Evolutionary conservation across 2,329 filamentous ascomycete genomes (phyloP).

Genomic region (Pseudogymnoascus sp.): DNA sequence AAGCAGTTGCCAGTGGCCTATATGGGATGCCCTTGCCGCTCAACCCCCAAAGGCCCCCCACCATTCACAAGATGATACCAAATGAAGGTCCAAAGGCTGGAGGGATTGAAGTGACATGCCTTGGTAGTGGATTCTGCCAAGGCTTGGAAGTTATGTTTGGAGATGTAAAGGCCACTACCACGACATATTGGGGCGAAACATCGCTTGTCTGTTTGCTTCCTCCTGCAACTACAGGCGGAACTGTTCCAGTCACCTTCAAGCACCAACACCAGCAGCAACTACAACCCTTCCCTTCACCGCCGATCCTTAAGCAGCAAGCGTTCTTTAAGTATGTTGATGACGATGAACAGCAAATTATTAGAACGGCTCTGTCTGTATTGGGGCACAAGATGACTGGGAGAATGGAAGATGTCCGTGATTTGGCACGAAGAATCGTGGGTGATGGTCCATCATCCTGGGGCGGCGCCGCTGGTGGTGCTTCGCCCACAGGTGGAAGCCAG

Average conservation of each 20-base stretch:
- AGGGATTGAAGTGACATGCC: slow-evolving; percentile 77
- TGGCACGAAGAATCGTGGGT: slow-evolving; percentile 53
- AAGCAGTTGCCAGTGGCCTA: slow-evolving; percentile 40
- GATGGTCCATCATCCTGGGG: slow-evolving; percentile 42
- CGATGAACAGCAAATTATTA: slow-evolving; percentile 59
- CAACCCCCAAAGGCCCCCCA: slow-evolving; percentile 46
- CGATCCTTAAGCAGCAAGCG: slow-evolving; percentile 40
- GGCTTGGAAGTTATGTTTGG: slow-evolving; percentile 82
- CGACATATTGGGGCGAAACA: slow-evolving; percentile 55
- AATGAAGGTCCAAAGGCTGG: slow-evolving; percentile 73
- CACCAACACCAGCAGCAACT: slow-evolving; percentile 40
- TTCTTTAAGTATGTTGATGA: slow-evolving; percentile 70
- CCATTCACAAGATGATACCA: slow-evolving; percentile 77
- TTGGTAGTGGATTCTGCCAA: slow-evolving; percentile 73
- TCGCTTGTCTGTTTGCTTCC: slow-evolving; percentile 56
- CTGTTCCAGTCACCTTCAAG: slow-evolving; percentile 52
- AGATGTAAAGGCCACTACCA: slow-evolving; percentile 52
- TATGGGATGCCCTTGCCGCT: slow-evolving; percentile 43
- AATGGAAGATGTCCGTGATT: slow-evolving; percentile 51
- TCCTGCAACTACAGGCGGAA: slow-evolving; percentile 47
- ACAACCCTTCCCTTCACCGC: slow-evolving; percentile 33
- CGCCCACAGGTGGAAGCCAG: slow-evolving; percentile 37
- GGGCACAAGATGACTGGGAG: slow-evolving; percentile 57
- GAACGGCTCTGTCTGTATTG: slow-evolving; percentile 57
- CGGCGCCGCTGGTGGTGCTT: slow-evolving; percentile 31